These are phyloP conservation scores for Fusarium newnesense DNA, from an alignment of 2,329 filamentous ascomycete genomes.

Conservation along the genomic window DNA sequence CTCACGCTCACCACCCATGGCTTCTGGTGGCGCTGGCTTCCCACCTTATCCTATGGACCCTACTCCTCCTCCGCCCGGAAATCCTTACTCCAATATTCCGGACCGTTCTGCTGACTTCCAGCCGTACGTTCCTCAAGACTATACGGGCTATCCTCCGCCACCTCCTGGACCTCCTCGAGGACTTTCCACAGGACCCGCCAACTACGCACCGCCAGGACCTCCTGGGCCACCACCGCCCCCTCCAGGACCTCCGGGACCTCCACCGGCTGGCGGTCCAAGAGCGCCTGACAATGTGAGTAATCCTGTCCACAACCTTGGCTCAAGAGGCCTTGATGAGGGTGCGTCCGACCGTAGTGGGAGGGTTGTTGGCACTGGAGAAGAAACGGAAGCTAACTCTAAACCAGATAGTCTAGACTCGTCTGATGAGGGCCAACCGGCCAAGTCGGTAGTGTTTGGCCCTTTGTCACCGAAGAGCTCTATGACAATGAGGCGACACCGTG, in stretches of 20 bases:
- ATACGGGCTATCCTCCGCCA: constrained; percentile 54
- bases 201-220: constrained; percentile 36
- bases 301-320: constrained; percentile 45
- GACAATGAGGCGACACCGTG: constrained; percentile 56
- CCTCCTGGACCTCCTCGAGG: constrained; percentile 47
- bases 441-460: constrained; percentile 60
- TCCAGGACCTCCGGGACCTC: constrained; percentile 47
- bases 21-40: constrained; percentile 63
- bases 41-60: constrained; percentile 53
- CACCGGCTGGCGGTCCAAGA: constrained; percentile 46
- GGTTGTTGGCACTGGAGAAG: constrained; percentile 8
- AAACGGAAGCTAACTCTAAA: constrained; percentile 34
- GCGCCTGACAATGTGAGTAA: constrained; percentile 59
- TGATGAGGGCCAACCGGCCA: constrained; percentile 39
- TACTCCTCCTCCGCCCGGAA: constrained; percentile 31
- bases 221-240: constrained; percentile 46
- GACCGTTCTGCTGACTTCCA: constrained; percentile 50
- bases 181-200: constrained; percentile 14
- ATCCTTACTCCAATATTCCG: constrained; percentile 52
- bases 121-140: constrained; percentile 57
- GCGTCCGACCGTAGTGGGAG: constrained; percentile 48
- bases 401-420: constrained; percentile 46
- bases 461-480: constrained; percentile 61
- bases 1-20: constrained; percentile 60
- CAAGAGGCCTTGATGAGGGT: constrained; percentile 50